Evolutionary conservation across 1,284 basidiomycete species (phyloP).

Genomic region (Takashimella tepidaria): DNA sequence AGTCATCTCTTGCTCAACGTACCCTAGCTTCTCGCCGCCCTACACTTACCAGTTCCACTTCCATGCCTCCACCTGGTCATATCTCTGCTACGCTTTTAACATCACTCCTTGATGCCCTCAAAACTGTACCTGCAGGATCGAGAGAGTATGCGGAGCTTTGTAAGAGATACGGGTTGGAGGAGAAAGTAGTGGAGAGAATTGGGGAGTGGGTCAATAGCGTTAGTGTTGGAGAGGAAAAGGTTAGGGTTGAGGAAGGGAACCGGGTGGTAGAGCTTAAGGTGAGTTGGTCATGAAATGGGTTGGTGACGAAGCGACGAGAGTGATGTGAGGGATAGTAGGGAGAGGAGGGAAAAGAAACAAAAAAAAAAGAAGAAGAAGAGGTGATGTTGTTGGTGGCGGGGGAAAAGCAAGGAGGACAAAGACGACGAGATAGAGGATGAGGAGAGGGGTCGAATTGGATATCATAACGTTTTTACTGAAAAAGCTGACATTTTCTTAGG

Average conservation of each 20-base stretch:
- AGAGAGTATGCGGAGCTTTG: constrained; percentile 48
- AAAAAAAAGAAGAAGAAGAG: neutral
- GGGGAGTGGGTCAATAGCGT: constrained; percentile 64
- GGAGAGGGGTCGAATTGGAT: too few relatives aligned
- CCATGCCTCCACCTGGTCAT: constrained; percentile 50
- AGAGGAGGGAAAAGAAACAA: neutral
- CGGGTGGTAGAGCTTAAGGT: neutral
- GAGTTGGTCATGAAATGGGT: neutral
- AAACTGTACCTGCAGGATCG: constrained; percentile 49
- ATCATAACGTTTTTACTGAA: neutral
- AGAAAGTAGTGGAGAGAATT: constrained; percentile 56
- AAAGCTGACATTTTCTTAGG: neutral
- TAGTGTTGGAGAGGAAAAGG: constrained; percentile 56
- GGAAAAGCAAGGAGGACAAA: neutral
- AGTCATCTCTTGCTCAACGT: constrained; percentile 39
- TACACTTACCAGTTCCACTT: constrained; percentile 48
- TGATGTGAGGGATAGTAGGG: neutral
- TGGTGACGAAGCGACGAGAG: neutral
- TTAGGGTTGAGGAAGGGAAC: constrained; percentile 10
- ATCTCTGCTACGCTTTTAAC: constrained; percentile 58
- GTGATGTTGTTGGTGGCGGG: neutral
- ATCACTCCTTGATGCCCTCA: constrained; percentile 63
- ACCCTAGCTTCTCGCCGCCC: constrained; percentile 36
- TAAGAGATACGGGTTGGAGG: constrained; percentile 58
- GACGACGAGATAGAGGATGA: neutral